These are phyloP conservation scores for Sporobolus alterniflorus DNA, from an alignment of 202 grass and related monocot genomes.

Conservation along the genomic window DNA sequence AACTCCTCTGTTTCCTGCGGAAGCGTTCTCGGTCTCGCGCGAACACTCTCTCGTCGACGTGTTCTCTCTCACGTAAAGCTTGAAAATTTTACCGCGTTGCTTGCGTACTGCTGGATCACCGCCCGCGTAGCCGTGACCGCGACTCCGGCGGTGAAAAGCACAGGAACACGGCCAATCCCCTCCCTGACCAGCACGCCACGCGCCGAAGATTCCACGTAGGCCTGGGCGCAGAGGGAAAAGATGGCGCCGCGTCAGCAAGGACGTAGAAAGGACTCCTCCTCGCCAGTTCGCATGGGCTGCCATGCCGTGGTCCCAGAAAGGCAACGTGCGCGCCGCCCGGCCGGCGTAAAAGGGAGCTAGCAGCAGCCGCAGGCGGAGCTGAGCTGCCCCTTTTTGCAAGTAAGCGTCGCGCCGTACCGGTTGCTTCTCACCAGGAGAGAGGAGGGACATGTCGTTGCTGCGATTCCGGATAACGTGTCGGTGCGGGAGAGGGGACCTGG, in stretches of 20 bases:
- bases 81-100: neutral
- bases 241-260: conserved; percentile 16
- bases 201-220: conserved; percentile 18
- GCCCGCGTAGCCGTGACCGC: conserved; percentile 18
- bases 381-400: neutral
- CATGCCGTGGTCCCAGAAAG: neutral
- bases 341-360: neutral
- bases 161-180: neutral
- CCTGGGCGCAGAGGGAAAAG: conserved; percentile 19
- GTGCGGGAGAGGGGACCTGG: neutral
- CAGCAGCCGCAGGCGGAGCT: no score
- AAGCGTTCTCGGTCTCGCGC: neutral
- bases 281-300: neutral
- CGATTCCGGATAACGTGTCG: no score
- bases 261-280: conserved; percentile 10
- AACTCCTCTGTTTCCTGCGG: neutral
- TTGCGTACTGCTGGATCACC: neutral
- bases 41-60: neutral
- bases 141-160: neutral
- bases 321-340: neutral
- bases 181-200: conserved; percentile 15
- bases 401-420: neutral
- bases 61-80: neutral
- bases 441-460: no score
- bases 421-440: conserved; percentile 19